phyloP scores from a whole-genome alignment of 768 basidiomycete species.

The Lentinula sp. region DNA sequence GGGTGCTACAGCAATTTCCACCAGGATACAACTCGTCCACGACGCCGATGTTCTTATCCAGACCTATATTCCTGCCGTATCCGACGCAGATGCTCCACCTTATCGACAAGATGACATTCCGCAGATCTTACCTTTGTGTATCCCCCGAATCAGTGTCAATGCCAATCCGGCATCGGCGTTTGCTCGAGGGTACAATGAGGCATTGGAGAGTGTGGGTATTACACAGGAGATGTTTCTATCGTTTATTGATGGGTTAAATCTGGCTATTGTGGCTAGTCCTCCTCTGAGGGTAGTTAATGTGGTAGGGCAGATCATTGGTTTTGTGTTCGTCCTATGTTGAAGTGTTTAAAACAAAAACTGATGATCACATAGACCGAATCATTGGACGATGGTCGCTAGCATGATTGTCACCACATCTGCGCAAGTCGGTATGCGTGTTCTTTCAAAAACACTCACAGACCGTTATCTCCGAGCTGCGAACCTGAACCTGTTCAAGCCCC shows the following conservation, averaged over 20 bases:
- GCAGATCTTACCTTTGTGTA: slow-evolving; percentile 14
- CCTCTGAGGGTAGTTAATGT: slow-evolving; percentile 17
- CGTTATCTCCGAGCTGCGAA: slow-evolving; percentile 19
- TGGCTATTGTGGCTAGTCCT: slow-evolving; percentile 20
- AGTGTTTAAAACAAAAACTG: not conserved
- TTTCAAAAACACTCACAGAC: slow-evolving; percentile 20
- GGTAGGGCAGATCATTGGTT: slow-evolving; percentile 15
- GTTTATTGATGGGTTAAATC: slow-evolving; percentile 19
- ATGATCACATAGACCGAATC: slow-evolving; percentile 13
- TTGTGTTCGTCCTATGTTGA: slow-evolving; percentile 11
- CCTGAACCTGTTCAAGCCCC: slow-evolving; percentile 15
- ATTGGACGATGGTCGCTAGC: slow-evolving; percentile 18
- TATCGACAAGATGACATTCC: not conserved
- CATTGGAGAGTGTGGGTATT: slow-evolving; percentile 12
- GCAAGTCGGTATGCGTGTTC: slow-evolving; percentile 13
- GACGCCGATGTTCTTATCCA: slow-evolving; percentile 8
- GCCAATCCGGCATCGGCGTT: slow-evolving; percentile 15
- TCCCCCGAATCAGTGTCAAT: slow-evolving; percentile 15
- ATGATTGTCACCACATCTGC: slow-evolving; percentile 12
- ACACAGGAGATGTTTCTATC: slow-evolving; percentile 14
- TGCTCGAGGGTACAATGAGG: slow-evolving; percentile 14
- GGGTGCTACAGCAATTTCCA: not conserved
- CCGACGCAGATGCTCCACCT: not conserved
- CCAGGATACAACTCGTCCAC: slow-evolving; percentile 1
- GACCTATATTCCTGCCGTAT: slow-evolving; percentile 2